Evolutionary conservation across 1,139 yeast genomes (phyloP), one percentile per base, ranked within the genome.

Genomic region (Pichia sp.): DNA sequence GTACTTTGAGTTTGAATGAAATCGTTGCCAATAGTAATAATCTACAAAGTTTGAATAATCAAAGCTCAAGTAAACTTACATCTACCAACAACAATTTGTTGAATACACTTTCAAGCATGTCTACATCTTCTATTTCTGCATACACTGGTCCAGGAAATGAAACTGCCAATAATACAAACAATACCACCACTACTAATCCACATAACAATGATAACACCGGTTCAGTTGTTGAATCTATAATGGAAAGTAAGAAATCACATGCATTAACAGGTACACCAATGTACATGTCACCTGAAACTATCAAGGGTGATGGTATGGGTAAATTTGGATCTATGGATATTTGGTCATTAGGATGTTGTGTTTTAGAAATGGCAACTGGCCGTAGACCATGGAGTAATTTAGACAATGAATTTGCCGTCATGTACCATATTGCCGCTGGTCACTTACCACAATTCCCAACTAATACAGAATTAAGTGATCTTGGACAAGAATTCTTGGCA

Each of bases 351-450:
- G 94, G 94, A 9, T 85, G 94, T 62, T 85, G 90, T 67, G 83
- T 85, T 2, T 66, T 85, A 31, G 93, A 85, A 63, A 85, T 85
- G 94, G 83, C 88, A 3, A 85, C 93, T 0, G 94, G 94, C 15
- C 74, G 85, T 57, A 71, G 93, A 54, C 94, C 94, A 22, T 85
- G 94, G 94, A 88, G 95, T 17, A 87, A 90, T 64, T 72, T 90
- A 55, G 99, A 93, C 62, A 93, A 93, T 61, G 98, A 91, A 64
- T 93, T 96, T 96, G 97, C 98, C 1, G 89, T 93, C 43, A 91
- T 93, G 98, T 93, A 91, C 62, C 97, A 90, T 65, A 93, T 93
- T 60, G 98, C 98, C 1, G 96, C 96, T 1, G 96, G 97, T 1
- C 95, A 89, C 61, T 75, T 82, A 54, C 99, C 99, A 1, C 90